These are phyloP conservation scores for Fraxinus latifolia DNA, from an alignment of 305 asterid species.

Conservation along the genomic window DNA sequence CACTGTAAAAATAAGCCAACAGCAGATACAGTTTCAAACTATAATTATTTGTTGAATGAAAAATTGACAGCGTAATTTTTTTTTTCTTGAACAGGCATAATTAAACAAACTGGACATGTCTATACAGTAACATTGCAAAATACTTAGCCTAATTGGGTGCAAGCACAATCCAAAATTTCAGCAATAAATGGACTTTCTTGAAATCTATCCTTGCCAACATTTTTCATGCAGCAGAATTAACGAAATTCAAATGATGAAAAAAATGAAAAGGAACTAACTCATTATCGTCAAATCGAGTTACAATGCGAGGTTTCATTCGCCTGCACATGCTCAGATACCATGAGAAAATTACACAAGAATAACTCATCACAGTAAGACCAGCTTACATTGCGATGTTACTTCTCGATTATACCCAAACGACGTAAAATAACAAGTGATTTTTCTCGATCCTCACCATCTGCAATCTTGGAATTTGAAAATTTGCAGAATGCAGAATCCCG, in stretches of 20 bases:
- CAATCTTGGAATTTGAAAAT: slow-evolving; percentile 23
- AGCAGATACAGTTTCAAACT: neutral
- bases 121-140: neutral
- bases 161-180: neutral
- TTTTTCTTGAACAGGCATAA: neutral
- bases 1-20: neutral
- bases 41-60: neutral
- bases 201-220: neutral
- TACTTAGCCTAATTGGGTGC: neutral
- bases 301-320: neutral
- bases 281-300: neutral
- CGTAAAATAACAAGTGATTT: slow-evolving; percentile 2
- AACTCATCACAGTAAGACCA: neutral
- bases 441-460: slow-evolving; percentile 23
- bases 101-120: neutral
- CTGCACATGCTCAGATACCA: neutral
- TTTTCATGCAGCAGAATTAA: neutral
- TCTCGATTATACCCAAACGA: neutral
- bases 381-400: neutral
- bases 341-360: neutral
- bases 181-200: neutral
- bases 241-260: neutral
- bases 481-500: slow-evolving; percentile 2
- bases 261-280: neutral
- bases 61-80: neutral